phyloP scores from a whole-genome alignment of 2,329 filamentous ascomycete species.

The Phoma herbarum region DNA sequence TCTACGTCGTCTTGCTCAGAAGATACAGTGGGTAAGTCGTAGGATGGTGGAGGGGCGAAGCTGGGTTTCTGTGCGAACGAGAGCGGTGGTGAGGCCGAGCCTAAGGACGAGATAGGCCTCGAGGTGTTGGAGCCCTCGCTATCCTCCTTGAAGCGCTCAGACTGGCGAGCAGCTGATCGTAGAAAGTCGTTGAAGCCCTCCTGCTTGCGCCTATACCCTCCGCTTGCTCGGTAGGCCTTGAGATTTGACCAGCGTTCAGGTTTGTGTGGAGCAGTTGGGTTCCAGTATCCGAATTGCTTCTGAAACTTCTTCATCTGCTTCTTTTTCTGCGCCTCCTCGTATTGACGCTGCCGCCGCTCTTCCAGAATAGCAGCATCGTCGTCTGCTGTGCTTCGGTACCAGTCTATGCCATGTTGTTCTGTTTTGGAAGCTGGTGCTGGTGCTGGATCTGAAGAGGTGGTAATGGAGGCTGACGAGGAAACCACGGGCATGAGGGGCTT shows the following conservation, averaged over 20 bases:
- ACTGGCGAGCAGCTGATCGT: slow-evolving; percentile 25
- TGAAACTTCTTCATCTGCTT: slow-evolving; percentile 74
- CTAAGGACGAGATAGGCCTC: slow-evolving; percentile 25
- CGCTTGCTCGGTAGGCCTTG: slow-evolving; percentile 38
- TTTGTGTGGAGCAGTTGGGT: slow-evolving; percentile 51
- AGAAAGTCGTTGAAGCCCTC: slow-evolving; percentile 39
- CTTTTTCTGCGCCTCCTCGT: slow-evolving; percentile 70
- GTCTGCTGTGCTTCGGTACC: slow-evolving; percentile 81
- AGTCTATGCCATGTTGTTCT: slow-evolving; percentile 40
- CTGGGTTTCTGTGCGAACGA: slow-evolving; percentile 35
- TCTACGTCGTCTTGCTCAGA: slow-evolving; percentile 39
- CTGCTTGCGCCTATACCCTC: slow-evolving; percentile 36
- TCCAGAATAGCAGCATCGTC: slow-evolving; percentile 77
- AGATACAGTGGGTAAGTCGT: slow-evolving; percentile 23
- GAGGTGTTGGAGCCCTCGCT: slow-evolving; percentile 25
- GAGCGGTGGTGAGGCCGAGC: slow-evolving; percentile 21
- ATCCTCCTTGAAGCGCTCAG: slow-evolving; percentile 21
- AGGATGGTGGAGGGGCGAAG: slow-evolving; percentile 59
- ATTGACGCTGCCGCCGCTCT: slow-evolving; percentile 71
- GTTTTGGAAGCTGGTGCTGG: slow-evolving; percentile 21
- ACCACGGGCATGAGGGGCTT: slow-evolving; percentile 36
- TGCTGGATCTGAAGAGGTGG: slow-evolving; percentile 25
- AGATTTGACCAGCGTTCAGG: slow-evolving; percentile 38
- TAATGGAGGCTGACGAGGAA: slow-evolving; percentile 19
- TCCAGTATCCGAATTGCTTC: slow-evolving; percentile 70